Conservation (phyloP, 1,284 basidiomycete species). For the Naganishia liquefaciens region DNA sequence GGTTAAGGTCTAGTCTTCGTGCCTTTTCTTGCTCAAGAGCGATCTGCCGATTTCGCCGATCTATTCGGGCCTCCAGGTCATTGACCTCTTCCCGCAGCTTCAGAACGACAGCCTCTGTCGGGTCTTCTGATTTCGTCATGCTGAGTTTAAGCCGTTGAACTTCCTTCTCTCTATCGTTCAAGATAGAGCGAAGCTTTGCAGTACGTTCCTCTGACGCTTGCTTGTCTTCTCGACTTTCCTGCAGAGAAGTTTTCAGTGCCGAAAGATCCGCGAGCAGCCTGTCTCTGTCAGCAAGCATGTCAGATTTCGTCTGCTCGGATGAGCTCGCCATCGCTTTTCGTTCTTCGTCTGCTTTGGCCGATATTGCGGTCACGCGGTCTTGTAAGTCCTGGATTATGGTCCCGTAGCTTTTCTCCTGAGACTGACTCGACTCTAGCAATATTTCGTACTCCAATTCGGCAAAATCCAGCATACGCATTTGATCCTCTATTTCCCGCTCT, state of each 20-base stretch:
- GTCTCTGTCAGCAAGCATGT: background rate
- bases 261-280: constrained; percentile 21
- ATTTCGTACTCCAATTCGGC: constrained; percentile 32
- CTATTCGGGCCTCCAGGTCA: constrained; percentile 26
- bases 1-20: constrained; percentile 30
- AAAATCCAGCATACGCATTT: constrained; percentile 26
- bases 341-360: background rate
- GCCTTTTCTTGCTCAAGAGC: constrained; percentile 33
- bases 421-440: constrained; percentile 11
- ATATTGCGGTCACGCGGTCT: background rate
- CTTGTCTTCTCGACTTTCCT: constrained; percentile 21
- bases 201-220: constrained; percentile 6
- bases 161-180: constrained; percentile 22
- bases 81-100: constrained; percentile 5
- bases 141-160: constrained; percentile 15
- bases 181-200: constrained; percentile 3
- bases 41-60: constrained; percentile 30
- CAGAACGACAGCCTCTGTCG: constrained; percentile 10
- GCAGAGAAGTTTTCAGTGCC: constrained; percentile 13
- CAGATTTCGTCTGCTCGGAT: background rate
- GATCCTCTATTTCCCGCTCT: constrained; percentile 8
- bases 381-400: constrained; percentile 7
- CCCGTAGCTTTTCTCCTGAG: background rate
- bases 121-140: constrained; percentile 2
- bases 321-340: background rate